These are phyloP conservation scores for Biscutella laevigata DNA, from an alignment of 441 rosid genomes.

Conservation along the genomic window DNA sequence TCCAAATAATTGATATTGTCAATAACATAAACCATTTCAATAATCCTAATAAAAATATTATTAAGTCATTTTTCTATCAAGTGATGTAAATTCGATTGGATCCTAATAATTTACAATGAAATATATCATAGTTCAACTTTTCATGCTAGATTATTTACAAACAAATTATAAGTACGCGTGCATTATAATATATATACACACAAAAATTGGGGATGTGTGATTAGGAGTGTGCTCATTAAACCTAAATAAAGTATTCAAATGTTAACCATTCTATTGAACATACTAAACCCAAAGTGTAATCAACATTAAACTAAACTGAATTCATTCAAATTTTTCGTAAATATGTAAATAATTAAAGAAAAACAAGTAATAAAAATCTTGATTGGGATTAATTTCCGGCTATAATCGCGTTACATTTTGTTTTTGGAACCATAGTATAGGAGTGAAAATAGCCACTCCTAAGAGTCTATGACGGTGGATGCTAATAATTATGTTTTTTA, in stretches of 20 bases:
- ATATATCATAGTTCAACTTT: conserved; percentile 11
- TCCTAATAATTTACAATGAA: neutral
- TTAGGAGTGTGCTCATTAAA: conserved; percentile 18
- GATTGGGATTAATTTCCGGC: neutral
- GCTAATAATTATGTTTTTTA: conserved; percentile 23
- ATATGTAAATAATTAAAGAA: neutral
- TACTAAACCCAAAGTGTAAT: neutral
- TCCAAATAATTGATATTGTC: no score
- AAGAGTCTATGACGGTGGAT: conserved; percentile 15
- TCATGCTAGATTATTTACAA: conserved; percentile 12
- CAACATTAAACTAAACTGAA: neutral
- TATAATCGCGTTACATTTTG: neutral
- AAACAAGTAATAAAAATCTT: neutral
- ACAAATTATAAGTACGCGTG: conserved; percentile 14
- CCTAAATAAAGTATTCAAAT: neutral
- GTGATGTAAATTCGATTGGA: neutral
- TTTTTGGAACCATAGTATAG: neutral
- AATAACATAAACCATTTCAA: no score
- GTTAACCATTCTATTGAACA: neutral
- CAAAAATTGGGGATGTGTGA: neutral
- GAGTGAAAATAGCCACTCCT: conserved; percentile 19
- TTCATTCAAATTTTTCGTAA: neutral
- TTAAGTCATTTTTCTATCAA: no score
- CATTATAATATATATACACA: neutral
- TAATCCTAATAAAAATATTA: no score